Percentiles rank a stretch among this genome's conserved stretches.
These are phyloP conservation scores for Dispira simplex DNA, from an alignment of 192 early-diverging fungal genomes.

Conservation along the genomic window DNA sequence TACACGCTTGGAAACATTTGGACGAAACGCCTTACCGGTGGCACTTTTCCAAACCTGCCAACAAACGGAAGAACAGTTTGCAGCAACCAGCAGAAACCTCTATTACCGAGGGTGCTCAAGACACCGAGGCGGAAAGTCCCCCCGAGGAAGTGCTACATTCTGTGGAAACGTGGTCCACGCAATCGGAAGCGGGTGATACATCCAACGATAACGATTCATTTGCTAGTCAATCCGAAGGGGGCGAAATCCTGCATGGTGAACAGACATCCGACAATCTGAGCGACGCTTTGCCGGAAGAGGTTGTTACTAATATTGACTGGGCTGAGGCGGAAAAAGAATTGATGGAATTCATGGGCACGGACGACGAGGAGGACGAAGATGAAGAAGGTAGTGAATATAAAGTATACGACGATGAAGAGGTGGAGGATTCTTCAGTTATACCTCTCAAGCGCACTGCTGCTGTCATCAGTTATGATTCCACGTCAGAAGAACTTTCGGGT, in stretches of 20 bases:
- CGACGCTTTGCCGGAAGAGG: slow-evolving; percentile 29
- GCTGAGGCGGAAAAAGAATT: slow-evolving; percentile 34
- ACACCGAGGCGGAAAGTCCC: not conserved
- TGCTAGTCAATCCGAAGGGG: not conserved
- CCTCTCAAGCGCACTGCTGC: not conserved
- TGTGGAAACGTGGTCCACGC: slow-evolving; percentile 13
- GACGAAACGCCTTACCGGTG: slow-evolving; percentile 48
- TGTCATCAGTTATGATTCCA: not conserved
- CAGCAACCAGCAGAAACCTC: not conserved
- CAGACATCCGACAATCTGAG: slow-evolving; percentile 13
- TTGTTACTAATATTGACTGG: slow-evolving; percentile 31
- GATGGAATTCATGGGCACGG: slow-evolving; percentile 34
- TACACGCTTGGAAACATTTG: slow-evolving; percentile 47
- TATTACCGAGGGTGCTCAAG: not conserved
- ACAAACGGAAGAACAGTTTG: slow-evolving; percentile 10
- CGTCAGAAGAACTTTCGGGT: slow-evolving; percentile 14
- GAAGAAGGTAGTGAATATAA: slow-evolving; percentile 20
- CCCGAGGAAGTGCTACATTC: slow-evolving; percentile 12
- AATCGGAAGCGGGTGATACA: slow-evolving; percentile 13
- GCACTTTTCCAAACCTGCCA: slow-evolving; percentile 15
- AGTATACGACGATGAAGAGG: slow-evolving; percentile 19
- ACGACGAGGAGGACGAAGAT: slow-evolving; percentile 35
- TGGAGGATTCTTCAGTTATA: slow-evolving; percentile 12
- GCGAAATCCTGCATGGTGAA: slow-evolving; percentile 12
- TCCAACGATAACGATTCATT: slow-evolving; percentile 9